Base-by-base conservation (phyloP, 495 filamentous ascomycete species). In the Letharia lupina region DNA sequence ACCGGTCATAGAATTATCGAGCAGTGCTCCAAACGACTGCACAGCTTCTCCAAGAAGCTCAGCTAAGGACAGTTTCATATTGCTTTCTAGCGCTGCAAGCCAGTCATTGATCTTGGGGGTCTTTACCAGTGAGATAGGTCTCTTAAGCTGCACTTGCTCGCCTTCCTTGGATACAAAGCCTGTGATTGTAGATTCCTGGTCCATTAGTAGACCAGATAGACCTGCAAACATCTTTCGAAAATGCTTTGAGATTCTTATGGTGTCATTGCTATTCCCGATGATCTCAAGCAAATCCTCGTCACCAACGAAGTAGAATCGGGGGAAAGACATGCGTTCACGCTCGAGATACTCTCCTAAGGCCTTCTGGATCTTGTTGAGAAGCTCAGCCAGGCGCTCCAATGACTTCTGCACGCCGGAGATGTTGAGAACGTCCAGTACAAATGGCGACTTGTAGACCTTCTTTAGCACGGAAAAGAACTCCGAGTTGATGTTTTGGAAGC, bases 191-290 rank as follows among this genome's bases (percentile, higher is more conserved):
- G 85, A 84, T 67, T 96, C 88, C 65, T 97, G 92, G 71, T 96
- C 91, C 82, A 96, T 90, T 33, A 94, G 80, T 45, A 99, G 82
- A 1, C 93, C 93, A 8, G 87, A 90, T 35, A 99, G 79, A 61
- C 94, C 94, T 63, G 94, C 94, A 79, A 99, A 99, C 94, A 99
- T 99, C 81, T 99, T 99, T 76, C 95, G 91, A 80, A 99, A 91
- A 75, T 99, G 94, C 75, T 98, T 98, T 57, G 93, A 89, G 65
- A 99, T 92, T 37, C 94, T 91, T 70, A 91, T 80, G 15, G 93
- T 95, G 71, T 99, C 94, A 71, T 96, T 97, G 76, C 92, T 96
- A 76, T 99, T 99, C 73, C 94, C 94, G 61, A 99, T 99, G 76
- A 99, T 99, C 76, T 99, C 94, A n/a, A 99, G 81, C 65, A 99